Evolutionary conservation across 2,329 filamentous ascomycete species (phyloP).

Genomic region (Paecilomyces sp.): DNA sequence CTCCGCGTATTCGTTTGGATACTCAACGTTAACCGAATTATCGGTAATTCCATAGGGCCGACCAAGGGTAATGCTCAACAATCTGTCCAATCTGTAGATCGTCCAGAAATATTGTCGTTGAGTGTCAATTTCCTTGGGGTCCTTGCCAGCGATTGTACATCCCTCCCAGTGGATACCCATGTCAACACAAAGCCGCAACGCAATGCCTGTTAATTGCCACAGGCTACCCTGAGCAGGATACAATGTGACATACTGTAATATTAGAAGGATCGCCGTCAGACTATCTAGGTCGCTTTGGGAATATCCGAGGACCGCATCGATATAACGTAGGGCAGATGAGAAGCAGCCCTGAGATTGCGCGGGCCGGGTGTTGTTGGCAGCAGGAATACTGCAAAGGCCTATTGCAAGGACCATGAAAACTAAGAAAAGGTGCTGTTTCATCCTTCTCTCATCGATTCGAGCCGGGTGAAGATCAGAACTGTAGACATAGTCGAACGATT

Average conservation of each 20-base stretch:
- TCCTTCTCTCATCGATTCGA: conserved; percentile 4
- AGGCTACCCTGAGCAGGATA: conserved; percentile 24
- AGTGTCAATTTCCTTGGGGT: conserved; percentile 15
- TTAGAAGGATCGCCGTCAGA: conserved; percentile 20
- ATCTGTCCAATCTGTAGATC: conserved; percentile 3
- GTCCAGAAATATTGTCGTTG: conserved; percentile 12
- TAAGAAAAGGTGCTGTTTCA: conserved; percentile 21
- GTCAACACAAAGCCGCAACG: conserved; percentile 24
- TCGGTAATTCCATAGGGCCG: conserved; percentile 3
- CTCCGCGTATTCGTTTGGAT: conserved; percentile 19
- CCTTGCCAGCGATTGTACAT: conserved; percentile 11
- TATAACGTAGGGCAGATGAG: conserved; percentile 20
- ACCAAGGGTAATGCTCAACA: conserved; percentile 3
- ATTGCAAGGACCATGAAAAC: conserved; percentile 28
- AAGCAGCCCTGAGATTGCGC: conserved; percentile 30
- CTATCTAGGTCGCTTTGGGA: conserved; percentile 25
- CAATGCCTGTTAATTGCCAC: conserved; percentile 28
- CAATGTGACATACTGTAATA: conserved; percentile 24
- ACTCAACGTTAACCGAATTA: conserved; percentile 12
- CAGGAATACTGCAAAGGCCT: conserved; percentile 19
- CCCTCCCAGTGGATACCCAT: conserved; percentile 27
- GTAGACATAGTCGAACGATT: conserved; percentile 21
- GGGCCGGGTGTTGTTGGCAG: conserved; percentile 14
- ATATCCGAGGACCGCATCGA: conserved; percentile 23
- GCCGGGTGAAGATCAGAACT: conserved; percentile 2